A percentile compares a stretch with the other conserved stretches of the same genome.
Evolutionary conservation across 495 filamentous ascomycete genomes (phyloP).

Genomic region (Penicillium daleae): DNA sequence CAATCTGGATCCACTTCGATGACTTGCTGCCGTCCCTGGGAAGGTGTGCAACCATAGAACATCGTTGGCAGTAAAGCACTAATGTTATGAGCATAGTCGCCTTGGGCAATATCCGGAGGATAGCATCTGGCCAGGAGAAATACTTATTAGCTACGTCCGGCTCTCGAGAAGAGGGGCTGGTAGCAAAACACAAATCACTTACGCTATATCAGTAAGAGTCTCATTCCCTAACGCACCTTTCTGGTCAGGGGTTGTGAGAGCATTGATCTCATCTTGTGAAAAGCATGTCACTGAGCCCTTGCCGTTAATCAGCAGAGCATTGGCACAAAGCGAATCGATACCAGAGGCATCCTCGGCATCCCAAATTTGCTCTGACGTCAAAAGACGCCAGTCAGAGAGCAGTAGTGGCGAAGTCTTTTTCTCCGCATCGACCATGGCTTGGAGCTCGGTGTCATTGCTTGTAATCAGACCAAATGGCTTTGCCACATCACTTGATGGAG

Average conservation of each 20-base stretch:
- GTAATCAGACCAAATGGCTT: conserved; percentile 54
- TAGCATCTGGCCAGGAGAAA: conserved; percentile 24
- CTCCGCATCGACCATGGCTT: conserved; percentile 52
- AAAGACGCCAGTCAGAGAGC: conserved; percentile 58
- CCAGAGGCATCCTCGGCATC: conserved; percentile 40
- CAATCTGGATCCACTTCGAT: conserved; percentile 31
- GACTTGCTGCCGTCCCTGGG: conserved; percentile 31
- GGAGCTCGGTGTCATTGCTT: conserved; percentile 37
- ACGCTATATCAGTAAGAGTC: conserved; percentile 55
- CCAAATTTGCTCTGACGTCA: conserved; percentile 53
- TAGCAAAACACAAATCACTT: conserved; percentile 3
- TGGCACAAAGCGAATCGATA: conserved; percentile 48
- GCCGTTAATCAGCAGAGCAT: conserved; percentile 60
- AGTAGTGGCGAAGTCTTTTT: conserved; percentile 47
- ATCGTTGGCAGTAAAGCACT: conserved; percentile 28
- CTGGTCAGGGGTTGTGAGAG: conserved; percentile 33
- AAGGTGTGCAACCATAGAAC: conserved; percentile 39
- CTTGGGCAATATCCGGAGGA: conserved; percentile 26
- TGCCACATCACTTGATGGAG: conserved; percentile 29
- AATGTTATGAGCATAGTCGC: conserved; percentile 28
- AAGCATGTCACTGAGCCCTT: conserved; percentile 55
- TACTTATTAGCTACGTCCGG: not conserved
- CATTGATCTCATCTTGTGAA: conserved; percentile 39
- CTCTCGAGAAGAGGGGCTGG: not conserved
- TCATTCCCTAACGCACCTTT: conserved; percentile 31